A percentile compares a stretch with the other conserved stretches of the same genome.
Evolutionary conservation across 208 protist genomes (phyloP).

Genomic region (Jaenimonas drosophilae): DNA sequence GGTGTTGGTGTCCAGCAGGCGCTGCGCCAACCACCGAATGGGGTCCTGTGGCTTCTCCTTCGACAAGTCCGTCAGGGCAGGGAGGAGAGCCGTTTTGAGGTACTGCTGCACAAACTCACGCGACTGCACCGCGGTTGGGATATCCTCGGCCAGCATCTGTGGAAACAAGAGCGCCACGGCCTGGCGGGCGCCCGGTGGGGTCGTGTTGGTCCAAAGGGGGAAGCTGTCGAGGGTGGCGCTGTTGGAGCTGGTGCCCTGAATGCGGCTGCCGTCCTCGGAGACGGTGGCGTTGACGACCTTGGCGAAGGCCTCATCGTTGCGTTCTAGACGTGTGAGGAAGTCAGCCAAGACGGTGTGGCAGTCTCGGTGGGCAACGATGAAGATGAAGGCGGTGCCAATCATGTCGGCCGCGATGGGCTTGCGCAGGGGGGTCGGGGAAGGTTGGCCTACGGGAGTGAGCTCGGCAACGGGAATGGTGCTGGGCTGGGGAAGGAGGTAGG

Average conservation of each 20-base stretch:
- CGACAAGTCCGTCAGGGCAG: constrained; percentile 73
- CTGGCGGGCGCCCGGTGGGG: constrained; percentile 21
- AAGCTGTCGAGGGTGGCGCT: constrained; percentile 7
- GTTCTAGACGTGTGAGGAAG: constrained; percentile 34
- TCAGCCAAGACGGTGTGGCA: constrained; percentile 44
- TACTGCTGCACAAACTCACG: constrained; percentile 79
- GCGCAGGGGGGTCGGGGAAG: constrained; percentile 8
- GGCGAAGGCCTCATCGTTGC: constrained; percentile 17
- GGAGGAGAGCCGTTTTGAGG: constrained; percentile 72
- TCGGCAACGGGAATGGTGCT: not conserved
- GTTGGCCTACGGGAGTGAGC: constrained; percentile 2
- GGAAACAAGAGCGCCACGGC: constrained; percentile 65
- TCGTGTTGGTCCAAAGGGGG: constrained; percentile 16
- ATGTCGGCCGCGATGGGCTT: constrained; percentile 20
- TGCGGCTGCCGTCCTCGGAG: not conserved
- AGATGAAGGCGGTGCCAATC: constrained; percentile 60
- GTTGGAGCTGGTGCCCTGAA: constrained; percentile 3
- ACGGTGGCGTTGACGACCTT: not conserved
- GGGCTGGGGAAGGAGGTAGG: constrained; percentile 8
- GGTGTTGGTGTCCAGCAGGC: constrained; percentile 72
- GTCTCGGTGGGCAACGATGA: constrained; percentile 54
- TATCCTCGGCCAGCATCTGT: constrained; percentile 63
- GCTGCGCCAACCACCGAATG: constrained; percentile 78
- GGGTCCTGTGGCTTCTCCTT: constrained; percentile 79
- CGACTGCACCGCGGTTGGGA: constrained; percentile 37